Evolutionary conservation across 495 filamentous ascomycete species (phyloP), one percentile per base, ranked within the genome.

Genomic region (Cudoniella acicularis): DNA sequence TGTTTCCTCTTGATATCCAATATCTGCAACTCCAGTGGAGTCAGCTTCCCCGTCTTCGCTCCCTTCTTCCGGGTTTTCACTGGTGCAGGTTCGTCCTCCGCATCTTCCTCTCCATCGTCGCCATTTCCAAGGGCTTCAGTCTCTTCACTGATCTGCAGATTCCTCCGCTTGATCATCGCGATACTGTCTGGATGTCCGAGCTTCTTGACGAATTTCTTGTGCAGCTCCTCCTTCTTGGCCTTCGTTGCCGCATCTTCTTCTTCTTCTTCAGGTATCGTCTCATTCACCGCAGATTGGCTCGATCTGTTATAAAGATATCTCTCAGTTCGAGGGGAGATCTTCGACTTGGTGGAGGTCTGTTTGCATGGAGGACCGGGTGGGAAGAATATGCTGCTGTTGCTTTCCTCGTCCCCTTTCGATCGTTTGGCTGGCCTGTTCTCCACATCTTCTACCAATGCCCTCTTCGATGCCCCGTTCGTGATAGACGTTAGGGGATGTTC

Each of bases 1-100:
- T 98, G 82, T 61, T 92, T 90, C 54, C 84, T 80, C 75, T 98
- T 98, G 64, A 98, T 96, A 18, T 96, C 91, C 13, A 98, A 79
- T 36, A 95, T 84, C 63, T 98, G 94, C 49, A 88, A 84, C 69
- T 96, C 94, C 86, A 99, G 86, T 0, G 94, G 94, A 3, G 95
- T 99, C 49, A 99, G 82, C 67, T 97, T 97, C 23, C 81, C 79
- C 24, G 84, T 89, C 77, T 92, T 95, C 27, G 79, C 70, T 1
- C 85, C 85, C 65, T 86, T 90, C 66, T 83, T 91, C 41, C 81
- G 82, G 13, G 64, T 61, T 45, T 80, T 80, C 16, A 74, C 46
- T 45, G 72, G 69, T 10, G 69, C 69, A 26, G 72, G 69, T 11
- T 72, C 56, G 25, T 79, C 75, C 24, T 80, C 78, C 3, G 87